Conservation (phyloP, 176 grass and related monocot genomes). For the Bonia amplexicaulis region DNA sequence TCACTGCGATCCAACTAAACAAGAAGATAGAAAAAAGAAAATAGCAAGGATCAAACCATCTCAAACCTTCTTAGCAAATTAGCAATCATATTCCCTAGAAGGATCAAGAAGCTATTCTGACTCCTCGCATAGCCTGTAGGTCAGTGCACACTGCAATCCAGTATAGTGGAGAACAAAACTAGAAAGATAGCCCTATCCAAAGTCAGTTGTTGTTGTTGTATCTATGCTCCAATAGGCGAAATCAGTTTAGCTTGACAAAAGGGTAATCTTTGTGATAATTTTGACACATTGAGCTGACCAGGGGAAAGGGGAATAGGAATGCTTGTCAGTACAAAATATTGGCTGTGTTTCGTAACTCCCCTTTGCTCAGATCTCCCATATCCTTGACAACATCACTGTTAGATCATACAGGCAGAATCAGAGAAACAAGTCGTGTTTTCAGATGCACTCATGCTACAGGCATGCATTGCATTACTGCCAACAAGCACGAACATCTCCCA, state of each 20-base stretch:
- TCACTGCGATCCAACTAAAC: background rate
- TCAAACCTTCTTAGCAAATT: background rate
- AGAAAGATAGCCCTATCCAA: slow-evolving; percentile 36
- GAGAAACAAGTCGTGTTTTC: background rate
- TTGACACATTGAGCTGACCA: background rate
- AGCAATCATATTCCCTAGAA: slow-evolving; percentile 1
- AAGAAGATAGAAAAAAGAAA: background rate
- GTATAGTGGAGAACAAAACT: slow-evolving; percentile 35
- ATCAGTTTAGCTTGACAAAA: slow-evolving; percentile 4
- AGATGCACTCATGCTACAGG: background rate
- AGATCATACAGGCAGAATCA: background rate
- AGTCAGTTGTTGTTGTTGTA: background rate
- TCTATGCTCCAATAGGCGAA: background rate
- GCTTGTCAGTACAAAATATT: background rate
- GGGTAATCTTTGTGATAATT: background rate
- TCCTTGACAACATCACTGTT: background rate
- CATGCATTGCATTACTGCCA: background rate
- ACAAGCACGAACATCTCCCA: background rate
- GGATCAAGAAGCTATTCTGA: slow-evolving; percentile 3
- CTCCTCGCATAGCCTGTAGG: background rate
- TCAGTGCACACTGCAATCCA: background rate
- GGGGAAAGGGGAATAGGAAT: background rate
- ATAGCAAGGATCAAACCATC: background rate
- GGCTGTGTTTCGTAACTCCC: background rate
- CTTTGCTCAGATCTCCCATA: background rate